A percentile compares a stretch with the other conserved stretches of the same genome.
Conservation (phyloP, 768 basidiomycete species). For the Floccularia luteovirens region DNA sequence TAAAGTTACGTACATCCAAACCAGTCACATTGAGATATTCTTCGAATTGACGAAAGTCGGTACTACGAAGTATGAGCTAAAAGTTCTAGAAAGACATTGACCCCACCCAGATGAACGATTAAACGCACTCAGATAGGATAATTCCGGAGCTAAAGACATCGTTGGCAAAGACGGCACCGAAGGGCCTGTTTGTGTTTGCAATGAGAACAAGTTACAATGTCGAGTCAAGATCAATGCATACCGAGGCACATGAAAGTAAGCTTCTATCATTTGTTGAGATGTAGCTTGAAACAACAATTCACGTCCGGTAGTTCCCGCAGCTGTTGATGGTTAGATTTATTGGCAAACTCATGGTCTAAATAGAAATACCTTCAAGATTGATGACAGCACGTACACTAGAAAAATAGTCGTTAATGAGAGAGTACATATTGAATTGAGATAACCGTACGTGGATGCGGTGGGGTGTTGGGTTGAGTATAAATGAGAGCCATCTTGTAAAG, state of each 20-base stretch:
- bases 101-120: neutral
- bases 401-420: neutral
- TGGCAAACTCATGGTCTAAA: neutral
- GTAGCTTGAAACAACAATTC: conserved; percentile 96
- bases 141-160: conserved; percentile 92
- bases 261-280: conserved; percentile 89
- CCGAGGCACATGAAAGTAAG: conserved; percentile 82
- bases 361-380: conserved; percentile 76
- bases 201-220: conserved; percentile 1
- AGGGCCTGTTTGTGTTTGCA: conserved; percentile 50
- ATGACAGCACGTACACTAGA: conserved; percentile 77
- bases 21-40: conserved; percentile 87
- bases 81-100: neutral
- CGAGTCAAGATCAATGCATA: conserved; percentile 14
- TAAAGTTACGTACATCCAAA: conserved; percentile 56
- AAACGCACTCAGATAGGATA: conserved; percentile 75
- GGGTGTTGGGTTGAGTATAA: conserved; percentile 89
- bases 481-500: conserved; percentile 91
- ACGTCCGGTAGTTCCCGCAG: conserved; percentile 80
- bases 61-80: conserved; percentile 36
- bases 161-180: conserved; percentile 83
- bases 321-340: conserved; percentile 22
- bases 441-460: conserved; percentile 54
- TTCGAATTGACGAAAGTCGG: conserved; percentile 94
- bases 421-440: neutral